Conservation (phyloP, 225 moss, liverwort and hornwort genomes). For the Pleurozium schreberi region DNA sequence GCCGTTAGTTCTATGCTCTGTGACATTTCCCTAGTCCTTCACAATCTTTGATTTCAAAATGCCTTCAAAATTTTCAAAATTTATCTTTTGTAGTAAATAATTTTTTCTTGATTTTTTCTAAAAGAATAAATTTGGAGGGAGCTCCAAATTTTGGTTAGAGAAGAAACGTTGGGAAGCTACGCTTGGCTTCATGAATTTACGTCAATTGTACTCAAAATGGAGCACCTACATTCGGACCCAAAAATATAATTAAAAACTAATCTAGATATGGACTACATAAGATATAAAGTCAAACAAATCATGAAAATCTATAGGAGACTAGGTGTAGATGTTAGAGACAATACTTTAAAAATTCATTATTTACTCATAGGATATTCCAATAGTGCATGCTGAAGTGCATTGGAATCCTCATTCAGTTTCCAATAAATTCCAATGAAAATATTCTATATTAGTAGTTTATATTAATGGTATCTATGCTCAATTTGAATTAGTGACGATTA, state of each 20-base stretch:
- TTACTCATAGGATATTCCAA: neutral
- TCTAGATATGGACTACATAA: neutral
- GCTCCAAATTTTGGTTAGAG: too few species aligned
- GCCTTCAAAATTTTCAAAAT: neutral
- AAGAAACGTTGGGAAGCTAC: too few species aligned
- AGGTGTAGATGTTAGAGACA: neutral
- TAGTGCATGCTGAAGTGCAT: neutral
- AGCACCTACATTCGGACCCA: too few species aligned
- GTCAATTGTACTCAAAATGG: too few species aligned
- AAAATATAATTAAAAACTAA: neutral
- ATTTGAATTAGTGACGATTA: neutral
- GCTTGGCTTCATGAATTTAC: neutral
- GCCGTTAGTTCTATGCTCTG: too few species aligned
- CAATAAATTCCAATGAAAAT: neutral
- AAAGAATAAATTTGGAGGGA: accelerated
- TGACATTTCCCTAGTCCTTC: accelerated
- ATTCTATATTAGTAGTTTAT: neutral
- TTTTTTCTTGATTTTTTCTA: accelerated
- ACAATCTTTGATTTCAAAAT: neutral
- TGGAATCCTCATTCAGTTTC: too few species aligned
- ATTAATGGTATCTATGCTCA: too few species aligned
- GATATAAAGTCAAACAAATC: neutral
- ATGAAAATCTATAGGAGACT: neutral
- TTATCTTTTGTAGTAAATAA: too few species aligned
- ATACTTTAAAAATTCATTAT: neutral